Conservation (phyloP, 257 asterid species). For the Sherardia arvensis region DNA sequence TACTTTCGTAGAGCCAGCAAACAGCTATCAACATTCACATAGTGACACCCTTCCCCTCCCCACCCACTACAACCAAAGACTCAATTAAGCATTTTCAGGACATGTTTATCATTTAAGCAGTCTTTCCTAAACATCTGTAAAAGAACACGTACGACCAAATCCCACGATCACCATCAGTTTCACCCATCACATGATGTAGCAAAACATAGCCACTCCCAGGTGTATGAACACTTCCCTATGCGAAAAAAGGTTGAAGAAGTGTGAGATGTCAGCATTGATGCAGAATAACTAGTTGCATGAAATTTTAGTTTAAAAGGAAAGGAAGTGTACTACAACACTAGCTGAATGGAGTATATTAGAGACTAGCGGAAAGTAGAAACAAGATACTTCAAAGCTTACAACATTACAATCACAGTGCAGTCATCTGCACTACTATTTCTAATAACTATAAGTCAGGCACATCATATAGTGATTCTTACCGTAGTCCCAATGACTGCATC, state of each 20-base stretch:
- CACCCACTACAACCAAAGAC: background rate
- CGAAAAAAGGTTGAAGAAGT: conserved; percentile 9
- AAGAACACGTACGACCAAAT: conserved; percentile 90
- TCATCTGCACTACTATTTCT: background rate
- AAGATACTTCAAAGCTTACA: background rate
- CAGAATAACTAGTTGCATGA: background rate
- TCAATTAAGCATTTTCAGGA: background rate
- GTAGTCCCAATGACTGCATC: conserved; percentile 85
- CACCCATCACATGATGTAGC: conserved; percentile 98
- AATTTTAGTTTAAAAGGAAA: background rate
- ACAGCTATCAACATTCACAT: background rate
- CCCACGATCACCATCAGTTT: conserved; percentile 91
- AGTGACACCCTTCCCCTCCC: background rate
- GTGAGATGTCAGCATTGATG: conserved; percentile 3
- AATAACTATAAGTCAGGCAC: conserved; percentile 4
- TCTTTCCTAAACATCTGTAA: background rate
- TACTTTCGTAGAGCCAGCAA: no score
- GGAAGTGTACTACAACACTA: background rate
- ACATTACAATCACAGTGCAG: background rate
- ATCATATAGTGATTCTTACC: conserved; percentile 27
- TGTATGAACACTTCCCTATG: conserved; percentile 73
- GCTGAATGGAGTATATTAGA: background rate
- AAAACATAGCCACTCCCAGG: conserved; percentile 98
- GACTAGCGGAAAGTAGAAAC: background rate
- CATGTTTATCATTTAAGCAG: background rate